phyloP scores from a whole-genome alignment of 202 grass and related monocot genomes.

The Thinopyrum obtusiflorum region DNA sequence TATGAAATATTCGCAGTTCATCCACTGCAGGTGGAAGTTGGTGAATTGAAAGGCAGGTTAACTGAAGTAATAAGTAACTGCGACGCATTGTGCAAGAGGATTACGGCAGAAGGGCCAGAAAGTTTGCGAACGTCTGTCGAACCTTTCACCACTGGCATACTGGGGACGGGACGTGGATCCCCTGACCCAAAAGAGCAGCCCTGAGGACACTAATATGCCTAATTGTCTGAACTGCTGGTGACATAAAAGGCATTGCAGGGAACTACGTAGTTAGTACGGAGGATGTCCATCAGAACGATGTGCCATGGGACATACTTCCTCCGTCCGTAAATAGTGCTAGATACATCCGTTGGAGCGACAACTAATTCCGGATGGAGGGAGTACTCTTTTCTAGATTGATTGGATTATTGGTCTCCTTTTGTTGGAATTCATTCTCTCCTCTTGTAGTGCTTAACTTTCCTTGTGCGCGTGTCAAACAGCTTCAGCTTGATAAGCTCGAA shows the following conservation, averaged over 20 bases:
- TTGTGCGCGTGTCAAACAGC: too few relatives aligned
- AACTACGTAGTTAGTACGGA: not conserved
- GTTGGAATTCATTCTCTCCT: not conserved
- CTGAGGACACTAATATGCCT: not conserved
- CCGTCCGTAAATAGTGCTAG: too few relatives aligned
- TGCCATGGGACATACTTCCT: not conserved
- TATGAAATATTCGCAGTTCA: slow-evolving; percentile 43
- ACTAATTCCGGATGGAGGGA: too few relatives aligned
- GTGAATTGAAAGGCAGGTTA: slow-evolving; percentile 83
- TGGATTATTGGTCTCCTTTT: not conserved
- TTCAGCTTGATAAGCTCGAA: too few relatives aligned
- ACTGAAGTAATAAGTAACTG: slow-evolving; percentile 91
- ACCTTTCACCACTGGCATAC: slow-evolving; percentile 35
- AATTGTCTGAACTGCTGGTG: slow-evolving; percentile 4
- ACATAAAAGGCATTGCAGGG: not conserved
- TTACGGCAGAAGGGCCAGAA: slow-evolving; percentile 61
- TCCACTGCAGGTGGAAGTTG: slow-evolving; percentile 85
- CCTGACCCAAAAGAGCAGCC: slow-evolving; percentile 27
- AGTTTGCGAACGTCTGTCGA: slow-evolving; percentile 42
- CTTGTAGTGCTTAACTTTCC: not conserved
- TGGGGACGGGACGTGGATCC: slow-evolving; percentile 32
- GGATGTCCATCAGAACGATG: not conserved
- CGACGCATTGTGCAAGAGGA: slow-evolving; percentile 79
- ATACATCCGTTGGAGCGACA: too few relatives aligned
- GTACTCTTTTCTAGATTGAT: not conserved